Evolutionary conservation across 805 yeast species (phyloP), one percentile per base, ranked within the genome.

Genomic region (Kurtzmaniella cleridarum): DNA sequence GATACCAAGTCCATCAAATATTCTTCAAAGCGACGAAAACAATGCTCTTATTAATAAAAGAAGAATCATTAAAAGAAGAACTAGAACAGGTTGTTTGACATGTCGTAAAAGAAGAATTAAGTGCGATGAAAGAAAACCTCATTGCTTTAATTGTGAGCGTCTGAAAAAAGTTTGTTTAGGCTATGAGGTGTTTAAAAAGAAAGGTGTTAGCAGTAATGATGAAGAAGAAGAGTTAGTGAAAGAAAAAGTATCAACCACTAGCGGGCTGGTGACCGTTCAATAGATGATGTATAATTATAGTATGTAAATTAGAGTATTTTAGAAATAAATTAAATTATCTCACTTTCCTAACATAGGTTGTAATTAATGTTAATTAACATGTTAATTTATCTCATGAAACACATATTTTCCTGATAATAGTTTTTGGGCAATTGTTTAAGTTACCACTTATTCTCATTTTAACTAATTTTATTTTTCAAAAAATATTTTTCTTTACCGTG

Each of bases 31-130:
- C 5, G 60, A 54, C 32, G 57, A 58, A 26, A 60, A 59, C 41
- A 56, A 60, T 32, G 62, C 65, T 18, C 45, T 57, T 39, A 29
- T 62, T 35, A 55, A 57, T 47, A 65, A 64, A 42, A 53, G 73
- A 36, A 55, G 76, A 35, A 66, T 71, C 44, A 69, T 76, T 43
- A 73, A 79, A 50, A 64, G 81, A 34, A 65, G 90, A 37, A 83
- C 89, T 2, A 66, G 84, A 50, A 81, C 89, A 0, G 91, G 91
- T 2, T 83, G 90, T 55, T 58, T 81, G 40, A 83, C 90, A 1
- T 83, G 90, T 54, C 69, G 89, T 27, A 74, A 78, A 52, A 62
- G 89, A 44, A 64, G 89, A 33, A 79, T 82, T 51, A 82, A 82
- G 60, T 83, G 90, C 58, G 90, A 83, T 57, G 90, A 83, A 61